Conservation (phyloP, 192 early-diverging fungal genomes). For the Linderina pennispora region DNA sequence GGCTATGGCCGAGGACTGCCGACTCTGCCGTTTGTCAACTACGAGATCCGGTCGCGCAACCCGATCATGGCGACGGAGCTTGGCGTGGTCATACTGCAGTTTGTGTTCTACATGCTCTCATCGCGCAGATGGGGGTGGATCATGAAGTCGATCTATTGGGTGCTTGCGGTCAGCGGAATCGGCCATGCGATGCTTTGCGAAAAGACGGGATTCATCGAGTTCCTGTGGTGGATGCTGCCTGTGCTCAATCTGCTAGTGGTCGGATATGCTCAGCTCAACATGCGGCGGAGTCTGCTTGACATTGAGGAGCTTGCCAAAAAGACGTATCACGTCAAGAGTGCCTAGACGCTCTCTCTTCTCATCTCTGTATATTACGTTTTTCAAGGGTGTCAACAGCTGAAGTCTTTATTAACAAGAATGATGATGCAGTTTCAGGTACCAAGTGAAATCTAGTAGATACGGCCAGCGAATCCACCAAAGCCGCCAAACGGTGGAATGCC, state of each 20-base stretch:
- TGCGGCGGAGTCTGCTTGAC: conserved; percentile 21
- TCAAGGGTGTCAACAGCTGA: too few relatives aligned
- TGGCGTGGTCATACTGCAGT: conserved; percentile 30
- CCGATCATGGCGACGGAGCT: conserved; percentile 34
- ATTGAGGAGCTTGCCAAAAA: conserved; percentile 15
- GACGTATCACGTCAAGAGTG: conserved; percentile 16
- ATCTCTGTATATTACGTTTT: too few relatives aligned
- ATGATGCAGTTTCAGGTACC: too few relatives aligned
- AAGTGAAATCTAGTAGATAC: too few relatives aligned
- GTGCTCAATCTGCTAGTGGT: conserved; percentile 16
- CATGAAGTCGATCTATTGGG: background rate
- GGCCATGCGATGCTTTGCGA: conserved; percentile 14
- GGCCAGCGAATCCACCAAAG: too few relatives aligned
- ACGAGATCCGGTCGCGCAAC: conserved; percentile 11
- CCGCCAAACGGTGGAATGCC: too few relatives aligned
- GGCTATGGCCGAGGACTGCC: background rate
- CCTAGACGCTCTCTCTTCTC: conserved; percentile 4
- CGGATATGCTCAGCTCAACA: conserved; percentile 36
- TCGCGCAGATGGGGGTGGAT: conserved; percentile 25
- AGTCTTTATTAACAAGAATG: too few relatives aligned
- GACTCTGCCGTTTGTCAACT: conserved; percentile 17
- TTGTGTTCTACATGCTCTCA: conserved; percentile 27
- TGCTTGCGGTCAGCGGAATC: background rate
- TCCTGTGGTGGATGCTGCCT: conserved; percentile 34
- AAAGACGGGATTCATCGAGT: conserved; percentile 13